Conservation (phyloP, 352 stramenopile species). For the Globisporangium solare region DNA sequence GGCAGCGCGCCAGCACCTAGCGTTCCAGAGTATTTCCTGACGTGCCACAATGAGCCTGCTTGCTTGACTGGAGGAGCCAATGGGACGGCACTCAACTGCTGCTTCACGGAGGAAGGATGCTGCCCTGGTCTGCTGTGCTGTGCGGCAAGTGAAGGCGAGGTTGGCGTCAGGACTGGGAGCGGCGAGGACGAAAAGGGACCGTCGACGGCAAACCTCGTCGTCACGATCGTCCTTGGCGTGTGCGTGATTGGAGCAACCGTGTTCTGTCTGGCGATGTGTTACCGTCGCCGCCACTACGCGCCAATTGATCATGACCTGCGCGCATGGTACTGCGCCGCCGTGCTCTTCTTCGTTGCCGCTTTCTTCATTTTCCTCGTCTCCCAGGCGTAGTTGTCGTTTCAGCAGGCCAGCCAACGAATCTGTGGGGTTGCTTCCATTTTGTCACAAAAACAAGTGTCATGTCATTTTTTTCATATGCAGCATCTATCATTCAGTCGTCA, state of each 20-base stretch:
- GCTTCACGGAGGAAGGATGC: slow-evolving; percentile 17
- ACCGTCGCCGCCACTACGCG: slow-evolving; percentile 65
- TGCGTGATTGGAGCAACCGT: slow-evolving; percentile 30
- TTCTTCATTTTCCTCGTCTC: slow-evolving; percentile 73
- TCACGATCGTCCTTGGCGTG: slow-evolving; percentile 35
- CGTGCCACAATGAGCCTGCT: slow-evolving; percentile 16
- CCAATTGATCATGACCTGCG: slow-evolving; percentile 57
- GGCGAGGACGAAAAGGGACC: slow-evolving; percentile 8
- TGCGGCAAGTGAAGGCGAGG: not conserved
- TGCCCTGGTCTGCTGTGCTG: slow-evolving; percentile 23
- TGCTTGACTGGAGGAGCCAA: slow-evolving; percentile 22
- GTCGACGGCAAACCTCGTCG: slow-evolving; percentile 25
- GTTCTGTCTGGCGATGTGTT: slow-evolving; percentile 47
- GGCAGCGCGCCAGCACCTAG: slow-evolving; percentile 6
- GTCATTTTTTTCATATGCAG: not conserved
- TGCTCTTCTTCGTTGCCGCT: slow-evolving; percentile 50
- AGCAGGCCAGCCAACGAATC: not conserved
- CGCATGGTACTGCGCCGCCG: slow-evolving; percentile 50
- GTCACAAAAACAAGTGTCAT: not conserved
- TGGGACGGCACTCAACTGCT: slow-evolving; percentile 24
- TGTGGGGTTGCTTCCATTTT: slow-evolving; percentile 4
- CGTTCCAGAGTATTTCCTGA: slow-evolving; percentile 2
- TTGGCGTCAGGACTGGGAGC: slow-evolving; percentile 16
- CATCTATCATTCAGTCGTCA: not conserved
- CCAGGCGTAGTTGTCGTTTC: slow-evolving; percentile 25